Evolutionary conservation across 129 eudicot genomes (phyloP).

Genomic region (Ambrosia artemisiifolia): DNA sequence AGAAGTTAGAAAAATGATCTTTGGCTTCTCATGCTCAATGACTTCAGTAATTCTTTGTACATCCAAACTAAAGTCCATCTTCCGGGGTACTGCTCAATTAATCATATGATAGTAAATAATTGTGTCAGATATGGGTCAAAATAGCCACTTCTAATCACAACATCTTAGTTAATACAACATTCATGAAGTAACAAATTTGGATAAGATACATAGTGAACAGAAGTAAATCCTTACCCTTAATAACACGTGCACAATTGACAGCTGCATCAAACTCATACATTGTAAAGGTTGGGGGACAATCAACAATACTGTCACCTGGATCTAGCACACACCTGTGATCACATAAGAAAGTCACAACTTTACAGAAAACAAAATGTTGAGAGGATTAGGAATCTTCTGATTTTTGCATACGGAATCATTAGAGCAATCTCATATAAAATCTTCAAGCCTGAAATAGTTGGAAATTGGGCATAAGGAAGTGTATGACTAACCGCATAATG

Average conservation of each 20-base stretch:
- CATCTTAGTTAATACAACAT: background rate
- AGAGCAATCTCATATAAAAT: background rate
- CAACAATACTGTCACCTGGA: slow-evolving; percentile 90
- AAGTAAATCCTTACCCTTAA: slow-evolving; percentile 54
- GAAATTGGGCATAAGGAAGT: background rate
- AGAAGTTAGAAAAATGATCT: slow-evolving; percentile 93
- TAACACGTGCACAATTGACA: slow-evolving; percentile 77
- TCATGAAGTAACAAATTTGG: slow-evolving; percentile 3
- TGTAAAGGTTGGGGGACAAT: slow-evolving; percentile 93
- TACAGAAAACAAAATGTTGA: background rate
- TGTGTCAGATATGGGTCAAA: background rate
- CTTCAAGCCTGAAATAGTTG: background rate
- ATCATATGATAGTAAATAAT: slow-evolving; percentile 13
- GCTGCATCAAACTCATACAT: slow-evolving; percentile 97
- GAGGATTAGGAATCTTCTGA: background rate
- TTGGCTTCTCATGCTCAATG: slow-evolving; percentile 74
- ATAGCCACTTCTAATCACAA: slow-evolving; percentile 9
- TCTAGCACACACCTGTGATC: slow-evolving; percentile 77
- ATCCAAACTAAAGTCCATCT: slow-evolving; percentile 76
- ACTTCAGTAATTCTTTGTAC: slow-evolving; percentile 51
- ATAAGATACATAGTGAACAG: slow-evolving; percentile 4
- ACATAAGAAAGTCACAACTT: slow-evolving; percentile 15
- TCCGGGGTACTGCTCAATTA: slow-evolving; percentile 67
- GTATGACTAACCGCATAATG: slow-evolving; percentile 73
- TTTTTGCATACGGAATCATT: background rate